Base-by-base conservation (phyloP, 2,329 filamentous ascomycete genomes). In the Spiromastix sp. region DNA sequence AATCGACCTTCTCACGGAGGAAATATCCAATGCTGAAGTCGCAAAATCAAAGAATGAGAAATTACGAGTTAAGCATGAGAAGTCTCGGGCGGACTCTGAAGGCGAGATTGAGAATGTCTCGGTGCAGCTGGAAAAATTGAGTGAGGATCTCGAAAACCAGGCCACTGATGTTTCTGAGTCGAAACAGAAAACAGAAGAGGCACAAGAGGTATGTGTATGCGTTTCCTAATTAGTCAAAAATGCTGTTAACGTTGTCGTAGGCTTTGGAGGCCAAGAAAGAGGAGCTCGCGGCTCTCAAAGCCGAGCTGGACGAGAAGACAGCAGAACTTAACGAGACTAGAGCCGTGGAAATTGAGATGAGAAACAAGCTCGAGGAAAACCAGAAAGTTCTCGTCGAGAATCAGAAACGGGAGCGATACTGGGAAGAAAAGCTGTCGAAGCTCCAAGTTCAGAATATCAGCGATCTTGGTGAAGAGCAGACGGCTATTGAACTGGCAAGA, bases 291-390 rank as follows among this genome's bases (percentile, higher is more conserved):
- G 67, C 74, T 7, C 60, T 96, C 37, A 98, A 96, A 63, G 67
- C 74, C 3, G 84, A 94, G 49, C 71, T 96, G 8, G 89, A 98
- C 46, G 79, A 83, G 48, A 93, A 87, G 67, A 81, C 77, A 2
- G 66, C 79, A 0, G 85, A 93, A 55, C 71, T 96, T 38, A 95
- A 96, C 52, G 81, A 85, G 52, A 93, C 82, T 0, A 77, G 89
- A 7, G 87, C 85, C 0, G 68, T 81, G 3, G 91, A 98, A 59
- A 95, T 98, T 42, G 91, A 98, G 60, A 95, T 96, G 86, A 82
- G 84, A 43, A 96, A 96, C 62, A 93, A 93, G 64, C 78, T 98
- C 1, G 91, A 96, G 53, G 89, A 96, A 54, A 91, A 89, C 56
- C 83, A 94, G 46, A 98, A 98, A 63, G 75, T 80, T 7, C 71